Evolutionary conservation across 2,329 filamentous ascomycete genomes (phyloP).

Genomic region (Aciculosporium take): DNA sequence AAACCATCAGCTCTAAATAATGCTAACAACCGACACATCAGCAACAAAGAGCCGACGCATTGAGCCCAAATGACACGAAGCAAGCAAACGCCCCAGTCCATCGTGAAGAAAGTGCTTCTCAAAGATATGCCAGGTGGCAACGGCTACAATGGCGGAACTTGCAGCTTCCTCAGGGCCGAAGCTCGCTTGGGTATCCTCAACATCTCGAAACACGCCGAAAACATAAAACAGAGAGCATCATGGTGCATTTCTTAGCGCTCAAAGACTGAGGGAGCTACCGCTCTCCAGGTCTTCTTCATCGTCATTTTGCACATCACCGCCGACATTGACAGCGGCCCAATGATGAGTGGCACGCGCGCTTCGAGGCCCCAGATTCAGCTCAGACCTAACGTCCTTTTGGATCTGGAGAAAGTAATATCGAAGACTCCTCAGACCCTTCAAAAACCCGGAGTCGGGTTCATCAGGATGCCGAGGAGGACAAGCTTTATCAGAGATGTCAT

Average conservation of each 20-base stretch:
- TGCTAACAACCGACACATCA: background rate
- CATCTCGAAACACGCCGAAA: background rate
- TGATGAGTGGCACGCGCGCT: conserved; percentile 7
- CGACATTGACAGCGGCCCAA: conserved; percentile 10
- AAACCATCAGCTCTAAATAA: background rate
- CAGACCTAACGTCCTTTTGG: conserved; percentile 52
- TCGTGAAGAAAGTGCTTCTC: background rate
- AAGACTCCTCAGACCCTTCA: conserved; percentile 68
- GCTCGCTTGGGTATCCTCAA: background rate
- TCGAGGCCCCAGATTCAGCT: conserved; percentile 32
- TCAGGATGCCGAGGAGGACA: conserved; percentile 74
- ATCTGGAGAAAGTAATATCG: conserved; percentile 78
- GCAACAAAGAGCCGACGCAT: background rate
- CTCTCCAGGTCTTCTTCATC: conserved; percentile 14
- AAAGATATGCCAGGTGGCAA: background rate
- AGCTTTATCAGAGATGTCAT: conserved; percentile 44
- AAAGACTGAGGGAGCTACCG: conserved; percentile 3
- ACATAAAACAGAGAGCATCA: background rate
- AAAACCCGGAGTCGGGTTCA: conserved; percentile 75
- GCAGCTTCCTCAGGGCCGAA: background rate
- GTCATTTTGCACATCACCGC: conserved; percentile 14
- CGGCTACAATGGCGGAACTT: background rate
- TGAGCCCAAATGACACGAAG: background rate
- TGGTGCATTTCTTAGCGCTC: background rate
- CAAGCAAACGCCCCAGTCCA: background rate